Evolutionary conservation across 352 stramenopile genomes (phyloP).

Genomic region (Phytophthora sp.): DNA sequence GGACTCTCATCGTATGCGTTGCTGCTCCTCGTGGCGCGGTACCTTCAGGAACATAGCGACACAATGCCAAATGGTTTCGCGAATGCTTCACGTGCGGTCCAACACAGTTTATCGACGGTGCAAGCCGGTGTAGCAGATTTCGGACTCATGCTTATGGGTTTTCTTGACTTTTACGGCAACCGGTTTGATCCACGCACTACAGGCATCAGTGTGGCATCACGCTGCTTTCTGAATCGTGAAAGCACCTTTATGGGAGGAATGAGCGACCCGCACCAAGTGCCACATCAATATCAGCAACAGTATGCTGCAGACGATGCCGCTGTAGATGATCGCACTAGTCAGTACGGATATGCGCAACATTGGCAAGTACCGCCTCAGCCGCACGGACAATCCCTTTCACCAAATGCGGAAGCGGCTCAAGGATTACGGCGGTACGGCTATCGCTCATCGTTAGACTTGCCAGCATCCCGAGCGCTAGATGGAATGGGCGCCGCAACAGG

Average conservation of each 20-base stretch:
- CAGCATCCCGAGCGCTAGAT: conserved; percentile 37
- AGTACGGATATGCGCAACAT: conserved; percentile 55
- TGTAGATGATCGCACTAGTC: conserved; percentile 59
- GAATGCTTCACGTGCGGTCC: conserved; percentile 61
- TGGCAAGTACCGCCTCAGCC: conserved; percentile 61
- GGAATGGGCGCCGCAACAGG: conserved; percentile 41
- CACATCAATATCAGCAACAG: conserved; percentile 54
- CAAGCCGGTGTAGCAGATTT: conserved; percentile 85
- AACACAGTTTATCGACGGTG: conserved; percentile 65
- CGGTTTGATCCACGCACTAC: conserved; percentile 91
- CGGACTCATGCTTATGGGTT: conserved; percentile 95
- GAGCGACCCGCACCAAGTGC: conserved; percentile 41
- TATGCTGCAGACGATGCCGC: conserved; percentile 51
- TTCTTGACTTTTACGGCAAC: conserved; percentile 98
- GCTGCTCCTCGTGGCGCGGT: conserved; percentile 95
- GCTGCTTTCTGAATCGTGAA: conserved; percentile 85
- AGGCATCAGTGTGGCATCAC: conserved; percentile 87
- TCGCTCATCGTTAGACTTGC: conserved; percentile 70
- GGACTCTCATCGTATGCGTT: conserved; percentile 96
- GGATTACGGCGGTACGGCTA: conserved; percentile 72
- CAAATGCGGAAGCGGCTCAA: conserved; percentile 59
- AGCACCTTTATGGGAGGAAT: conserved; percentile 48
- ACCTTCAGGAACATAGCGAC: conserved; percentile 89
- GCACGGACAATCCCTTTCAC: conserved; percentile 46
- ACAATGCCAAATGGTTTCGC: conserved; percentile 68